These are phyloP conservation scores for Kwoniella europaea DNA, from an alignment of 768 basidiomycete genomes.

Conservation along the genomic window DNA sequence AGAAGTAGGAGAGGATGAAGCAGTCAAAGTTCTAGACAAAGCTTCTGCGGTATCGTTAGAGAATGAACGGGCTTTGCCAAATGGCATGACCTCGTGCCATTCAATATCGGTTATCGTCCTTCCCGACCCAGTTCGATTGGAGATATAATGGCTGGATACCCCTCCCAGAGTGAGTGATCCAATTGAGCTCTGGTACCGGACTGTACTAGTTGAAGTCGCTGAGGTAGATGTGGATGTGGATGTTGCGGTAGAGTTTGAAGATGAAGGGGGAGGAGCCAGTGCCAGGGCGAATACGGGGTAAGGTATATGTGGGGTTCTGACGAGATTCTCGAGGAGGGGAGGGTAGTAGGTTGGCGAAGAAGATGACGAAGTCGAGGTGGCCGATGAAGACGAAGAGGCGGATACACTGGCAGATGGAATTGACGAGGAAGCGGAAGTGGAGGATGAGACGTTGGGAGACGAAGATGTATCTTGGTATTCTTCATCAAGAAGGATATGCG, in stretches of 20 bases:
- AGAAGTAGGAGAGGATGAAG: background rate
- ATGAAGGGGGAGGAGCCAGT: slow-evolving; percentile 36
- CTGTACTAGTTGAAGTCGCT: slow-evolving; percentile 26
- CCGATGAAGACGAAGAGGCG: slow-evolving; percentile 7
- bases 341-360: slow-evolving; percentile 37
- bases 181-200: slow-evolving; percentile 24
- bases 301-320: slow-evolving; percentile 24
- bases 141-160: slow-evolving; percentile 37
- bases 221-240: slow-evolving; percentile 29
- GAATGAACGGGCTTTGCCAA: slow-evolving; percentile 27
- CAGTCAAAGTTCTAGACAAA: slow-evolving; percentile 13
- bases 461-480: background rate
- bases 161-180: slow-evolving; percentile 50
- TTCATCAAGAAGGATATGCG: slow-evolving; percentile 15
- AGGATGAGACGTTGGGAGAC: background rate
- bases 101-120: slow-evolving; percentile 48
- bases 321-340: slow-evolving; percentile 43
- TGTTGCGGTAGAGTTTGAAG: slow-evolving; percentile 8
- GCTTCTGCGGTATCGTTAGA: slow-evolving; percentile 15
- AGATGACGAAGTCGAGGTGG: slow-evolving; percentile 20
- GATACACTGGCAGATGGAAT: slow-evolving; percentile 9
- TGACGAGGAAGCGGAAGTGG: slow-evolving; percentile 13
- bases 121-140: slow-evolving; percentile 24
- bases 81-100: slow-evolving; percentile 51
- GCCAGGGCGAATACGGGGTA: slow-evolving; percentile 51